These are phyloP conservation scores for Penstemon newberryi DNA, from an alignment of 257 asterid species.

Conservation along the genomic window DNA sequence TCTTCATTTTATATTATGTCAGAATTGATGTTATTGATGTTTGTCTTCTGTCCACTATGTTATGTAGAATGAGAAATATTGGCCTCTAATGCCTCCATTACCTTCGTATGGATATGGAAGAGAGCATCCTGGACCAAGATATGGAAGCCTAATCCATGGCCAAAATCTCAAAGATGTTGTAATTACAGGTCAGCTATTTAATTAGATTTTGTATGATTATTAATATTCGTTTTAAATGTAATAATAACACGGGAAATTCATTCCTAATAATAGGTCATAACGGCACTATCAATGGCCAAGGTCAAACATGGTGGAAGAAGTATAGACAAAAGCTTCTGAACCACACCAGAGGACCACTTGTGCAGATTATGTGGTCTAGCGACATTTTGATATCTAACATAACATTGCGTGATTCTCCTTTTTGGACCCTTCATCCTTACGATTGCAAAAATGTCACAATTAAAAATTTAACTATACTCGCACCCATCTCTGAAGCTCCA, in stretches of 20 bases:
- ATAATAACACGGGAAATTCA: no score
- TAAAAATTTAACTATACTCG: conserved; percentile 62
- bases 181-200: conserved; percentile 57
- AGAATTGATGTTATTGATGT: no score
- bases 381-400: conserved; percentile 65
- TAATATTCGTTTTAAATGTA: no score
- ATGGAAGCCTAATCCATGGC: conserved; percentile 82
- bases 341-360: conserved; percentile 81
- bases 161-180: conserved; percentile 74
- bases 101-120: conserved; percentile 82
- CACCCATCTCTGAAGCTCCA: conserved; percentile 69
- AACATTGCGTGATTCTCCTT: conserved; percentile 74
- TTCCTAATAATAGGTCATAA: conserved; percentile 52
- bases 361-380: conserved; percentile 79
- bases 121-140: conserved; percentile 76
- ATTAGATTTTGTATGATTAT: no score
- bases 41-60: not conserved
- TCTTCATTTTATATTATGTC: no score
- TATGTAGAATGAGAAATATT: conserved; percentile 61
- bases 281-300: conserved; percentile 81
- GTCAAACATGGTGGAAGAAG: conserved; percentile 81
- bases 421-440: conserved; percentile 87
- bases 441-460: conserved; percentile 74
- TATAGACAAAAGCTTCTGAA: conserved; percentile 63
- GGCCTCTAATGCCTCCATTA: conserved; percentile 87